Evolutionary conservation across 2,329 filamentous ascomycete genomes (phyloP).

Genomic region (Paramyrothecium sp.): DNA sequence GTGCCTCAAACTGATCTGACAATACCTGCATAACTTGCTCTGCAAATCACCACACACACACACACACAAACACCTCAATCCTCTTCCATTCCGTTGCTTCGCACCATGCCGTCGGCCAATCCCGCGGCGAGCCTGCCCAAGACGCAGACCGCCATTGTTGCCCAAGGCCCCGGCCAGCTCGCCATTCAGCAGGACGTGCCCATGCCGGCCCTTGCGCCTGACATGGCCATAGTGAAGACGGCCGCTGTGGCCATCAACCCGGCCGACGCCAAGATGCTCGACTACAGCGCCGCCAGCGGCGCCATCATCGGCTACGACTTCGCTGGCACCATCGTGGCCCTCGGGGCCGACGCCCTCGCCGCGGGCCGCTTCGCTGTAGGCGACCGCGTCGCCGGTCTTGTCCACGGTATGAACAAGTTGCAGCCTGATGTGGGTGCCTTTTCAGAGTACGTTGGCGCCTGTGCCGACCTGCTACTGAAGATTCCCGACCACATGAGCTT

Average conservation of each 20-base stretch:
- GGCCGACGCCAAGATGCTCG: conserved; percentile 30
- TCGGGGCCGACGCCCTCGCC: conserved; percentile 13
- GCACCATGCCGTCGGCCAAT: not conserved
- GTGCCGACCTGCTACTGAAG: conserved; percentile 15
- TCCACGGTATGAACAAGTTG: conserved; percentile 16
- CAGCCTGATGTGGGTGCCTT: conserved; percentile 24
- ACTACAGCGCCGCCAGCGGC: conserved; percentile 20
- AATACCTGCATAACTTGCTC: too few relatives aligned
- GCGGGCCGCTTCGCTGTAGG: conserved; percentile 13
- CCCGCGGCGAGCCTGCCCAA: not conserved
- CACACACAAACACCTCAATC: too few relatives aligned
- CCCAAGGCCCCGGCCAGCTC: not conserved
- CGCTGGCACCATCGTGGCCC: conserved; percentile 25
- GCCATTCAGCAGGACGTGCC: not conserved
- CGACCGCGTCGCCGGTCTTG: conserved; percentile 22
- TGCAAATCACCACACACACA: too few relatives aligned
- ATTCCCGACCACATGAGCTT: conserved; percentile 21
- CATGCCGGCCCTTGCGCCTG: not conserved
- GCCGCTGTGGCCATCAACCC: conserved; percentile 33
- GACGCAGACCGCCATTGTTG: not conserved
- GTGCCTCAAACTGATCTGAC: too few relatives aligned
- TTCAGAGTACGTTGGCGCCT: conserved; percentile 21
- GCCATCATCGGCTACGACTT: conserved; percentile 32
- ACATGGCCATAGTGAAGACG: not conserved
- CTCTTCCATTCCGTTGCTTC: too few relatives aligned